phyloP scores from a whole-genome alignment of 2,329 filamentous ascomycete species.

The Atkinsonella texensis region DNA sequence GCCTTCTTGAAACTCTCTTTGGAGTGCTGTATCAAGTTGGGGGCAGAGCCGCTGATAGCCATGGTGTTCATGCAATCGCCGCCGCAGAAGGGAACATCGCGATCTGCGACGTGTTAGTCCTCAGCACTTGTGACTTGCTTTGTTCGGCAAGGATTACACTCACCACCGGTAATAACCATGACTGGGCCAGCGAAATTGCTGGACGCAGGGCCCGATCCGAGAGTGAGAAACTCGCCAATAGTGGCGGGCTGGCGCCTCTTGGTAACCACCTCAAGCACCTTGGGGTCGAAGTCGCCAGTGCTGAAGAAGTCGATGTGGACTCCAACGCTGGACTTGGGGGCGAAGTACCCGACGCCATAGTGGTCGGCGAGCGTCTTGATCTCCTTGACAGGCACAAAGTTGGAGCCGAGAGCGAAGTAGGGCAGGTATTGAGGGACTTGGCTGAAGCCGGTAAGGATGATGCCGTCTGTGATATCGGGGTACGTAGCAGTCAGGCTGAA shows the following conservation, averaged over 20 bases:
- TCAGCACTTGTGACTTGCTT: background rate
- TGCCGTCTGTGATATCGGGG: conserved; percentile 41
- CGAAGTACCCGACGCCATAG: conserved; percentile 41
- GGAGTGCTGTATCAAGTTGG: conserved; percentile 30
- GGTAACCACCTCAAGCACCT: conserved; percentile 33
- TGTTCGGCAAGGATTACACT: conserved; percentile 7
- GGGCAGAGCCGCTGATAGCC: conserved; percentile 22
- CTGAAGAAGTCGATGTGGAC: conserved; percentile 42
- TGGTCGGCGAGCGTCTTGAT: conserved; percentile 14
- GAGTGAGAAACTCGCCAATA: conserved; percentile 45
- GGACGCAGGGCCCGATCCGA: conserved; percentile 25
- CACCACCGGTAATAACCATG: conserved; percentile 45
- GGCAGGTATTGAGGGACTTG: conserved; percentile 32
- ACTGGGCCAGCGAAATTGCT: conserved; percentile 41
- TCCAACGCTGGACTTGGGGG: conserved; percentile 29
- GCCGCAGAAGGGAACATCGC: conserved; percentile 47
- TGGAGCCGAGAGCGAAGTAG: conserved; percentile 31
- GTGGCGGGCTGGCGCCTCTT: conserved; percentile 43
- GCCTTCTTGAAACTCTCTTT: conserved; percentile 30
- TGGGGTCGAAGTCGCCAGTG: conserved; percentile 42
- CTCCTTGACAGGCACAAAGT: conserved; percentile 32
- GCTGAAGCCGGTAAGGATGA: conserved; percentile 50
- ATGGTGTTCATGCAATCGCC: conserved; percentile 42
- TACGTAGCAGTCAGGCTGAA: conserved; percentile 41
- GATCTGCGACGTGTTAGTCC: conserved; percentile 17